Evolutionary conservation across 1,284 basidiomycete species (phyloP).

Genomic region (Papiliotrema laurentii): DNA sequence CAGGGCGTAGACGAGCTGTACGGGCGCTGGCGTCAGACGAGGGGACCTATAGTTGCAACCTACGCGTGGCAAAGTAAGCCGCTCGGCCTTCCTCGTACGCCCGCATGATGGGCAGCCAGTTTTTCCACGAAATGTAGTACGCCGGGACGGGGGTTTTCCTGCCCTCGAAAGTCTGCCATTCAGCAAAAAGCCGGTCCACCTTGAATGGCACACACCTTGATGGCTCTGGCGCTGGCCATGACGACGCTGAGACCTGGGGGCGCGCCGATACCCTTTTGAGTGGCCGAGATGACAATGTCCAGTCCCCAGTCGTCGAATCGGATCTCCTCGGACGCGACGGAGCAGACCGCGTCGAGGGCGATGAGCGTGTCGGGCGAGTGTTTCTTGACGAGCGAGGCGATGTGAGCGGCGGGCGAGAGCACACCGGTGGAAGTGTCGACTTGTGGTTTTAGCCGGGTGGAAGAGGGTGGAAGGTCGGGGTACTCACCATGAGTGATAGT

Average conservation of each 20-base stretch:
- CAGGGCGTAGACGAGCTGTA: constrained; percentile 91
- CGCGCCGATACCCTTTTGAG: constrained; percentile 90
- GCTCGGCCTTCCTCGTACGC: constrained; percentile 58
- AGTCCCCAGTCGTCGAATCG: constrained; percentile 90
- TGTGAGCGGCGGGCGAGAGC: constrained; percentile 74
- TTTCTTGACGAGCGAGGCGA: constrained; percentile 68
- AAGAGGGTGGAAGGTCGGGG: background rate
- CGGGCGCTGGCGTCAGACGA: constrained; percentile 52
- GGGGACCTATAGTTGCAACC: constrained; percentile 11
- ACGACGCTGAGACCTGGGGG: constrained; percentile 93
- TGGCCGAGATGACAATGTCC: constrained; percentile 83
- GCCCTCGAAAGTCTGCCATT: constrained; percentile 59
- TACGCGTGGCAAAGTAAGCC: constrained; percentile 86
- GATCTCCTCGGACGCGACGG: constrained; percentile 94
- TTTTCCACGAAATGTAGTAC: constrained; percentile 89
- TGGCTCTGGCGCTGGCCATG: constrained; percentile 72
- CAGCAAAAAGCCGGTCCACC: background rate
- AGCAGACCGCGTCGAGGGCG: constrained; percentile 88
- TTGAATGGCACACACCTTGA: constrained; percentile 53
- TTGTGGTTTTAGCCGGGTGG: constrained; percentile 2
- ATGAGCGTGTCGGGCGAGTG: constrained; percentile 86
- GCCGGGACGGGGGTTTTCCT: constrained; percentile 67
- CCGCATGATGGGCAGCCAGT: constrained; percentile 92
- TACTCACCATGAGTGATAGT: constrained; percentile 82
- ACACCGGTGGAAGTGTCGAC: constrained; percentile 86